Base-by-base conservation (phyloP, 2,329 filamentous ascomycete genomes). In the Talaromyces piceae region DNA sequence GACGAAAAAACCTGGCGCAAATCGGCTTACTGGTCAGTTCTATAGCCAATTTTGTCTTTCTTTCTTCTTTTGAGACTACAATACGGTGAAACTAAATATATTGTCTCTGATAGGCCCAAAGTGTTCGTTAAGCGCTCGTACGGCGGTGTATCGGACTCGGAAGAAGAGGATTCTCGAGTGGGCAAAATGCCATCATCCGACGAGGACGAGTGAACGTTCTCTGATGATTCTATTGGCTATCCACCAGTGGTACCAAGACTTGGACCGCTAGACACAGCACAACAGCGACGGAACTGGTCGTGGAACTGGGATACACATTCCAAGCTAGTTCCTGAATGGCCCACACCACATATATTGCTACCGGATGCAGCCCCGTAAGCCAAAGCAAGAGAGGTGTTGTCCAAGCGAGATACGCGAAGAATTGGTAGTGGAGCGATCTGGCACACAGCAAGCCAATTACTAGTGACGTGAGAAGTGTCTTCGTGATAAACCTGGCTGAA, bases 1-100 rank as follows among this genome's bases (percentile, higher is more conserved):
- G 89, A 96, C 63, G 91, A 96, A 73, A 94, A 88, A 71, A 77
- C 78, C 41, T 98, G 93, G 93, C 82, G 90, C 63, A 95, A 95
- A 72, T 83, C 87, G 73, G 62, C 76, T 8, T 98, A 91, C 67
- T 97, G 93, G 93, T 91, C 63, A 49, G 74, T 67, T 25, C 23
- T 37, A 20, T 20, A n/a, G 12, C n/a, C n/a, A n/a, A n/a, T n/a
- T n/a, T n/a, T n/a, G n/a, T n/a, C n/a, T n/a, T n/a, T 7, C 22
- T 39, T 25, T 5, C 20, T 23, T 18, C 30, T 30, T 44, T 49
- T 45, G 20, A 30, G 11, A 18, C 13, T 3, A 18, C n/a, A 25
- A n/a, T 23, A 25, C 13, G 9, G 18, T 12, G 30, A 7, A n/a
- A 33, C 12, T 31, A 30, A 28, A 41, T n/a, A 9, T 41, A 22